Base-by-base conservation (phyloP, 1,284 basidiomycete genomes). In the Athelia sp. region DNA sequence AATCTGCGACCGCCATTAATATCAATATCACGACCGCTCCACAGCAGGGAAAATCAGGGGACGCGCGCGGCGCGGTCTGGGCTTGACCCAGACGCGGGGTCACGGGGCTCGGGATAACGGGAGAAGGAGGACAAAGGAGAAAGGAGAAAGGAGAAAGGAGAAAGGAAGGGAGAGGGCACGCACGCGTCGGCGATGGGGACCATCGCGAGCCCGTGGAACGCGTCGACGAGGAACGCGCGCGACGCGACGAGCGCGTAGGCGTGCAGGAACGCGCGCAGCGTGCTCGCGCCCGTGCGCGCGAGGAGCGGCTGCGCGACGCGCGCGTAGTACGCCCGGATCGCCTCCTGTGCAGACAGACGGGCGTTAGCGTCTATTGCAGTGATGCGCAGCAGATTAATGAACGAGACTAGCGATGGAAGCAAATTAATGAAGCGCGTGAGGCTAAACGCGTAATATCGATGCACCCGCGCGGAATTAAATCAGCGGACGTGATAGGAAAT, bases 171-270 rank as follows among this genome's bases (percentile, higher is more conserved):
- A 49, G 49, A 49, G 9, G 36, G 3, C 11, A 77, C 88, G 68
- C 62, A 91, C 81, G 84, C 78, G 66, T 96, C 93, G 23, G 93
- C 92, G 52, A 95, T 79, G 1, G 93, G 93, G 13, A 94, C 90
- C 79, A 98, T 88, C 1, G 88, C 81, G 18, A 94, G 72, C 1
- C 84, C 83, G 65, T 95, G 91, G 64, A 84, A 94, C 3, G 83
- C 76, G 64, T 97, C 93, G 48, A 95, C 82, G 47, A 90, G 70
- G 68, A 98, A 98, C 0, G 93, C 87, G 35, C 93, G 77, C 2
- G 92, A 92, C 10, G 85, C 88, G 36, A 95, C 90, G 23, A 96
- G 77, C 3, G 84, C 78, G 67, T 87, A 95, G 1, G 90, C 84
- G 51, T 79, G 75, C 48, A 79, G 71, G 60, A 89, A 93, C 2